Conservation (phyloP, 139 green algal species). For the Auxenochlorella protothecoides region DNA sequence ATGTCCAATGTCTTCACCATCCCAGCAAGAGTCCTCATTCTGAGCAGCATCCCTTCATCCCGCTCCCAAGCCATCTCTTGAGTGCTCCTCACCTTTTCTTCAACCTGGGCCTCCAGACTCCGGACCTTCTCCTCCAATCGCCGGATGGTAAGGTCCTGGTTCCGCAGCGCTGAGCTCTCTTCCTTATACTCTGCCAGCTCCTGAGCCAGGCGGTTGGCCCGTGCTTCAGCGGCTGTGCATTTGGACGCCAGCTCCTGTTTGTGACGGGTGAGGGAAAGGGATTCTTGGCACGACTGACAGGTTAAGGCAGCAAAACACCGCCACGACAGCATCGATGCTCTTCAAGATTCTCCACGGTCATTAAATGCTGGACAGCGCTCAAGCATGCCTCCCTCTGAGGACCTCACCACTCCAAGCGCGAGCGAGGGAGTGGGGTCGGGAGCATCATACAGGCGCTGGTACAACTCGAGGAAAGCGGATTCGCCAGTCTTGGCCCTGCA, state of each 20-base stretch:
- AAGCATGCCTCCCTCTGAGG: too few species aligned
- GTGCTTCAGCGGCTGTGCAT: conserved; percentile 18
- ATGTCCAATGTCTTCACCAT: too few species aligned
- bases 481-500: conserved; percentile 54
- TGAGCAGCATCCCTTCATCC: neutral
- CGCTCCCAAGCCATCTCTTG: too few species aligned
- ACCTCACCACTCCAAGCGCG: conserved; percentile 25
- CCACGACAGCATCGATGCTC: neutral
- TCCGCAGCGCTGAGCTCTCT: conserved; percentile 65
- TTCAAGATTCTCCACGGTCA: too few species aligned
- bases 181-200: conserved; percentile 79
- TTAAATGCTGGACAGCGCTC: too few species aligned
- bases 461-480: conserved; percentile 74
- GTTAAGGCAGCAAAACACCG: too few species aligned
- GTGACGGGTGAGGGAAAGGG: too few species aligned
- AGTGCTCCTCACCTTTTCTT: conserved; percentile 18
- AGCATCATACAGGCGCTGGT: conserved; percentile 85
- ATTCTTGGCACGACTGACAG: too few species aligned
- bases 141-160: conserved; percentile 76
- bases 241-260: conserved; percentile 36
- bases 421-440: conserved; percentile 77
- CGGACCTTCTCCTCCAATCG: conserved; percentile 58
- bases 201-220: conserved; percentile 5
- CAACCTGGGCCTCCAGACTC: conserved; percentile 38
- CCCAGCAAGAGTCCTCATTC: neutral